A percentile compares a stretch with the other conserved stretches of the same genome.
Conservation (phyloP, 768 basidiomycete species). For the Hericium erinaceus region DNA sequence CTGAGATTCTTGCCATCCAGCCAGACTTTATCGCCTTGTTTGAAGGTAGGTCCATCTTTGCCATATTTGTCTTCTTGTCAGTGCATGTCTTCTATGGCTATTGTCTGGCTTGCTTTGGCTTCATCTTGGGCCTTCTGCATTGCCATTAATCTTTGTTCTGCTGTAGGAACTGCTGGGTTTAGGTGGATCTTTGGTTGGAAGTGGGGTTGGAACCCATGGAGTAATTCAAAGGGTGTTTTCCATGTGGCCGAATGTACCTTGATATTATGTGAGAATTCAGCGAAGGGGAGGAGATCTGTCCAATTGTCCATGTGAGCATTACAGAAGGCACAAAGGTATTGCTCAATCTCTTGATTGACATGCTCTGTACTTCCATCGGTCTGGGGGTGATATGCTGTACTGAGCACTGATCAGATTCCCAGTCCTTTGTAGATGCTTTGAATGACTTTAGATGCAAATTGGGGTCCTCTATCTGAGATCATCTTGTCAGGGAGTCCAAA, state of each 20-base stretch:
- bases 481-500: conserved; percentile 3
- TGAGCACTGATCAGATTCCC: conserved; percentile 13
- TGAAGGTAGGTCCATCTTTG: background rate
- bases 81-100: background rate
- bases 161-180: background rate
- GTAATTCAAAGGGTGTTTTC: conserved; percentile 17
- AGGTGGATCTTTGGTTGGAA: background rate
- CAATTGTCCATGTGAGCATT: conserved; percentile 20
- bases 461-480: conserved; percentile 11
- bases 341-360: conserved; percentile 23
- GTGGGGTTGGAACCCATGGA: background rate
- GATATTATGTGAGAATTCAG: conserved; percentile 25
- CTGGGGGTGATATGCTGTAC: conserved; percentile 27
- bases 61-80: background rate
- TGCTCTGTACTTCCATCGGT: conserved; percentile 27
- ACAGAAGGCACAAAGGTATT: conserved; percentile 20
- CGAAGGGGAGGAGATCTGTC: conserved; percentile 16
- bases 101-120: background rate
- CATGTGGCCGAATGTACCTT: conserved; percentile 15
- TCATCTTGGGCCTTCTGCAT: background rate
- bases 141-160: background rate
- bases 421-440: conserved; percentile 9
- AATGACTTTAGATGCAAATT: conserved; percentile 6
- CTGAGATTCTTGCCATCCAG: conserved; percentile 6
- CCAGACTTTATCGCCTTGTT: conserved; percentile 7